Conservation (phyloP, 805 yeast genomes). For the Metschnikowia aberdeeniae region DNA sequence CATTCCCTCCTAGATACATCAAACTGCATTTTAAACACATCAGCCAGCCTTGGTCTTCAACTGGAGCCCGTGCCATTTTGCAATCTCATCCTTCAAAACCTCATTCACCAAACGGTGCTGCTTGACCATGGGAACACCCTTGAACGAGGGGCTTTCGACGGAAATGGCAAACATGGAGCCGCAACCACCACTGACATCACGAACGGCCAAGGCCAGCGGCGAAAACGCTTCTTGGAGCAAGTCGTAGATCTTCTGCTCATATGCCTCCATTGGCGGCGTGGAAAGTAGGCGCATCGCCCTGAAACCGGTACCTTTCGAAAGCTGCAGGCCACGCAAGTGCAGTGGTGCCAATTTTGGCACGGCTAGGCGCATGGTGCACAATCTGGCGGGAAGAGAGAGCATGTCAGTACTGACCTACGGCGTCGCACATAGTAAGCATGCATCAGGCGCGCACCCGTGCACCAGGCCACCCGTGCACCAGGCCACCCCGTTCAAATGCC, state of each 20-base stretch:
- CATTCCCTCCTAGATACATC: too few relatives aligned
- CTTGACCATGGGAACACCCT: slow-evolving; percentile 78
- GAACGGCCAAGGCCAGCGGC: slow-evolving; percentile 63
- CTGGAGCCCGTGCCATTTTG: slow-evolving; percentile 94
- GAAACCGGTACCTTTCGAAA: not conserved
- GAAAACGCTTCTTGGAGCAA: slow-evolving; percentile 51
- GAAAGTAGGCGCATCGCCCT: slow-evolving; percentile 8
- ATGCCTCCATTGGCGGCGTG: slow-evolving; percentile 43
- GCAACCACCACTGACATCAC: slow-evolving; percentile 89
- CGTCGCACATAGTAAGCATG: not conserved
- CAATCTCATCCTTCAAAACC: slow-evolving; percentile 75
- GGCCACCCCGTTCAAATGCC: not conserved
- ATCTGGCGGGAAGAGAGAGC: not conserved
- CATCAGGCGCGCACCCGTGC: too few relatives aligned
- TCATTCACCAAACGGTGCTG: slow-evolving; percentile 90
- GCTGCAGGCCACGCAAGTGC: not conserved
- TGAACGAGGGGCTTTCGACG: slow-evolving; percentile 68
- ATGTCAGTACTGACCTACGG: not conserved
- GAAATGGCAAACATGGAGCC: slow-evolving; percentile 95
- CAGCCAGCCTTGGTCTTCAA: slow-evolving; percentile 59
- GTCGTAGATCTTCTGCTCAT: slow-evolving; percentile 60
- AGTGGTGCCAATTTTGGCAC: not conserved
- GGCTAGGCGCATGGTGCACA: not conserved
- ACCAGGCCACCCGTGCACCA: not conserved
- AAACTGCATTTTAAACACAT: not conserved